Percentiles rank a stretch among this genome's conserved stretches.
Conservation (phyloP, 1,284 basidiomycete species). For the Cutaneotrichosporon sp. region DNA sequence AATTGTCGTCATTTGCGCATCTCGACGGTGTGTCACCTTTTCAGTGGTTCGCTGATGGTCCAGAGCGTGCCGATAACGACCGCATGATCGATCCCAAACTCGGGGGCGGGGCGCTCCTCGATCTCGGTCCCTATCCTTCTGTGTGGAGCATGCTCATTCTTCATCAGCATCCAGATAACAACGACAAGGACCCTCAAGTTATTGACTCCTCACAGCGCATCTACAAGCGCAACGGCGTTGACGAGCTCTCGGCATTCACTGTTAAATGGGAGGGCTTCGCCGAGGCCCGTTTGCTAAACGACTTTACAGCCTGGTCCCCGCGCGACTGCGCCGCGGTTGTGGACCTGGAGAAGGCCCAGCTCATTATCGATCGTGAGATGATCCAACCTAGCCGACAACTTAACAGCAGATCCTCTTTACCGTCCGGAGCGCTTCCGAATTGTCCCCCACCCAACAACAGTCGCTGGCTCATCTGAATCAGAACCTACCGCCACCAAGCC, state of each 20-base stretch:
- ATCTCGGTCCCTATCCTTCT: conserved; percentile 74
- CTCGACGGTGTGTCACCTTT: conserved; percentile 43
- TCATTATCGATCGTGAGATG: conserved; percentile 4
- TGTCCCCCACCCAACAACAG: conserved; percentile 1
- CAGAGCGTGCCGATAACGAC: conserved; percentile 56
- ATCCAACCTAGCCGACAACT: background rate
- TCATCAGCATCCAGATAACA: conserved; percentile 62
- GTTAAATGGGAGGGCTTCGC: conserved; percentile 57
- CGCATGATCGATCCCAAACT: conserved; percentile 64
- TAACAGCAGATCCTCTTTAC: conserved; percentile 4
- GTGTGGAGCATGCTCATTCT: conserved; percentile 73
- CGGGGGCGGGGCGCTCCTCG: conserved; percentile 77
- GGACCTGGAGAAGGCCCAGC: conserved; percentile 2
- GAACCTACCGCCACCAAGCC: background rate
- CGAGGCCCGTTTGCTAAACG: conserved; percentile 8
- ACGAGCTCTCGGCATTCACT: conserved; percentile 65
- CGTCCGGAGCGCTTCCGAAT: conserved; percentile 6
- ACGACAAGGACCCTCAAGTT: conserved; percentile 56
- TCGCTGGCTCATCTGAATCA: conserved; percentile 1
- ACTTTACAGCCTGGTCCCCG: conserved; percentile 4
- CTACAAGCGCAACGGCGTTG: conserved; percentile 59
- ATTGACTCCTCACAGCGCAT: conserved; percentile 46
- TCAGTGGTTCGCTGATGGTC: too few species aligned
- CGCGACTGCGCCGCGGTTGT: conserved; percentile 1
- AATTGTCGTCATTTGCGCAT: conserved; percentile 53